These are phyloP conservation scores for Trichoderma asperelloides DNA, from an alignment of 495 filamentous ascomycete species.

Conservation along the genomic window DNA sequence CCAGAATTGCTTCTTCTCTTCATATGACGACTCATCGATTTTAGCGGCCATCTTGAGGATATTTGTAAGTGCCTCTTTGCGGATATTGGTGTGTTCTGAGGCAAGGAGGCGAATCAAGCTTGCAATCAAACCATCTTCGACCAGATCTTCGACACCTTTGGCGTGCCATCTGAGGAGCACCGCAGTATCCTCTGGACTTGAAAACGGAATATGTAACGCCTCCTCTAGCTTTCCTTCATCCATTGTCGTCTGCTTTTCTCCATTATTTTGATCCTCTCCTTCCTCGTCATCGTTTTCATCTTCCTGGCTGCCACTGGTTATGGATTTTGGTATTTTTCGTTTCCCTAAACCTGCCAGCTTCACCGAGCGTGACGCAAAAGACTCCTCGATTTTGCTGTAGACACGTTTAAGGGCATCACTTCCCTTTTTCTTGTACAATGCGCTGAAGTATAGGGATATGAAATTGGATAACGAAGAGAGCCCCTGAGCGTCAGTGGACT, in stretches of 20 bases:
- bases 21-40: constrained; percentile 60
- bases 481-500: constrained; percentile 31
- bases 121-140: constrained; percentile 61
- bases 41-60: constrained; percentile 55
- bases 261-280: not conserved
- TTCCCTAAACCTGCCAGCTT: not conserved
- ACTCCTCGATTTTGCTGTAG: not conserved
- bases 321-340: not conserved
- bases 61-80: constrained; percentile 64
- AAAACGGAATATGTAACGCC: constrained; percentile 23
- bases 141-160: constrained; percentile 62
- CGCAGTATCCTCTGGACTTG: constrained; percentile 43
- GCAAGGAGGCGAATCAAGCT: constrained; percentile 66
- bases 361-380: not conserved
- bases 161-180: constrained; percentile 58
- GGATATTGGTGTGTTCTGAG: constrained; percentile 61
- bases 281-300: not conserved
- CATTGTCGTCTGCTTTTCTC: not conserved
- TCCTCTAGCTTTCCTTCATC: constrained; percentile 21
- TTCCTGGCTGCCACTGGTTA: not conserved
- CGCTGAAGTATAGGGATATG: constrained; percentile 41
- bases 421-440: constrained; percentile 16
- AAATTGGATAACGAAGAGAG: constrained; percentile 43
- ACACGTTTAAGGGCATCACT: not conserved
- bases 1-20: constrained; percentile 66